These are phyloP conservation scores for Scheffersomyces parashehatae DNA, from an alignment of 1,139 yeast species.

Conservation along the genomic window DNA sequence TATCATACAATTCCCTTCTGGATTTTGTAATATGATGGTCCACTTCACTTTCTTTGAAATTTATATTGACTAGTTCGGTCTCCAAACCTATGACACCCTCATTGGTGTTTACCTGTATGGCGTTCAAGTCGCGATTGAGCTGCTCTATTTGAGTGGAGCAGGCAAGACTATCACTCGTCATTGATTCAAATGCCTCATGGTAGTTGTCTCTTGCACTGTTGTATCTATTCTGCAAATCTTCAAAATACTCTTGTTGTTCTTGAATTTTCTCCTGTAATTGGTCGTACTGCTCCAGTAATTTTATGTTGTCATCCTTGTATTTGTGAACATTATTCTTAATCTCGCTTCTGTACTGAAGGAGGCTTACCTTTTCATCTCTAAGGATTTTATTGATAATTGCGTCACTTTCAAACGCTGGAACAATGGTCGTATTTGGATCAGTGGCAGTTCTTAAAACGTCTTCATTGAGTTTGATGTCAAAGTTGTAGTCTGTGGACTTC, in stretches of 20 bases:
- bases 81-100: slow-evolving; percentile 59
- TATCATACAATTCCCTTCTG: slow-evolving; percentile 51
- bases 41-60: slow-evolving; percentile 56
- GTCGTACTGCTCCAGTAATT: slow-evolving; percentile 62
- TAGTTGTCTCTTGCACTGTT: slow-evolving; percentile 53
- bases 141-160: slow-evolving; percentile 67
- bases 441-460: slow-evolving; percentile 22
- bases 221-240: slow-evolving; percentile 58
- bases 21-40: slow-evolving; percentile 48
- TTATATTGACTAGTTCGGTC: slow-evolving; percentile 54
- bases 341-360: slow-evolving; percentile 49
- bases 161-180: slow-evolving; percentile 54
- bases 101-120: slow-evolving; percentile 52
- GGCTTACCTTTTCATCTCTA: slow-evolving; percentile 36
- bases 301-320: slow-evolving; percentile 59
- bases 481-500: slow-evolving; percentile 20
- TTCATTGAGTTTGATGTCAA: slow-evolving; percentile 29
- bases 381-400: slow-evolving; percentile 35
- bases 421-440: slow-evolving; percentile 18
- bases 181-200: slow-evolving; percentile 59
- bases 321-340: slow-evolving; percentile 51
- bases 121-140: slow-evolving; percentile 60
- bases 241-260: slow-evolving; percentile 61
- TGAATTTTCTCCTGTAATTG: slow-evolving; percentile 52
- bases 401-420: slow-evolving; percentile 24